Conservation (phyloP, 2,329 filamentous ascomycete genomes). For the Xylariaceae sp. region DNA sequence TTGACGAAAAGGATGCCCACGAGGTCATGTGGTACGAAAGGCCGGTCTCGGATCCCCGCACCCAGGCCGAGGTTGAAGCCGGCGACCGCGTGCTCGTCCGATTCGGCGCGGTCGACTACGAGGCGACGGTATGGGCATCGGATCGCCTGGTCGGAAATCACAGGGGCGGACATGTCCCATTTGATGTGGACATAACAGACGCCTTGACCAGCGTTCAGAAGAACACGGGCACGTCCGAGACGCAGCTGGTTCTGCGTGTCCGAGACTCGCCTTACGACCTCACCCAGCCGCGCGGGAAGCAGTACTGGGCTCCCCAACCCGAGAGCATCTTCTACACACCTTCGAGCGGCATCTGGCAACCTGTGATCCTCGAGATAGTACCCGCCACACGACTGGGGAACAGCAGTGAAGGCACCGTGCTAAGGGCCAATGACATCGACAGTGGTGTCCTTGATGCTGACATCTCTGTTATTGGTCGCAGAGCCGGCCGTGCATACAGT, state of each 20-base stretch:
- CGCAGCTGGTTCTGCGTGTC: conserved; percentile 51
- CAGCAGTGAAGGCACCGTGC: conserved; percentile 52
- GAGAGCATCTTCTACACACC: conserved; percentile 57
- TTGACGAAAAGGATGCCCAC: conserved; percentile 56
- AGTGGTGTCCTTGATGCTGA: conserved; percentile 45
- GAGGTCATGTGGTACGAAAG: conserved; percentile 65
- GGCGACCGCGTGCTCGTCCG: conserved; percentile 44
- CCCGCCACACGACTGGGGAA: conserved; percentile 48
- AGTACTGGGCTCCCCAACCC: conserved; percentile 57
- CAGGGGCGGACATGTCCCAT: conserved; percentile 54
- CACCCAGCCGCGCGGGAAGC: conserved; percentile 61
- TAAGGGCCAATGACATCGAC: conserved; percentile 49
- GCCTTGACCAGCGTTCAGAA: conserved; percentile 28
- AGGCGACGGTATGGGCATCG: conserved; percentile 52
- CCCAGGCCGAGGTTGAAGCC: conserved; percentile 33
- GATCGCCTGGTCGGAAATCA: conserved; percentile 49
- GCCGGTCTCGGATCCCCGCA: conserved; percentile 44
- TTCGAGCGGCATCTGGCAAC: conserved; percentile 53
- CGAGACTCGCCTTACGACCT: conserved; percentile 60
- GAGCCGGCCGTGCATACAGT: conserved; percentile 39
- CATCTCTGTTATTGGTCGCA: conserved; percentile 45
- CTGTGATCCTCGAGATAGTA: conserved; percentile 52
- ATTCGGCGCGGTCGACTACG: conserved; percentile 59
- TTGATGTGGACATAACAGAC: conserved; percentile 53
- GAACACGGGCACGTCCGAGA: conserved; percentile 22